Base-by-base conservation (phyloP, 306 rosid species). In the Cucurbita moschata region DNA sequence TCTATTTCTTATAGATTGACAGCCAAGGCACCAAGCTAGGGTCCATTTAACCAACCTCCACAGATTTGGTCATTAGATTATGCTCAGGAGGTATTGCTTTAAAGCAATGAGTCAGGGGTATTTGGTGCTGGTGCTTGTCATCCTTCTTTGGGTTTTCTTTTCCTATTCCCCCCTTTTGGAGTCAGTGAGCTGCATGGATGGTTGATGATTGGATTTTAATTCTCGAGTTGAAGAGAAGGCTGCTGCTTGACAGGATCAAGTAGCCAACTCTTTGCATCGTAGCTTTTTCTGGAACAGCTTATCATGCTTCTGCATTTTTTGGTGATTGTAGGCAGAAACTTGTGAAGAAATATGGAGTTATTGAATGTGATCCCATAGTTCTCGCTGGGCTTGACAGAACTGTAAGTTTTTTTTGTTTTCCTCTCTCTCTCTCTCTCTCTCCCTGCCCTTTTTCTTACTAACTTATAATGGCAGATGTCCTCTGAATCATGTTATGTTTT, bases 261-360 rank as follows among this genome's bases (percentile, higher is more conserved):
- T 49, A 52, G 14, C 50, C 18, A n/a, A 21, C 76, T 54, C 64
- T 39, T 54, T 72, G n/a, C 38, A 19, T 72, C 37, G 52, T 19
- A 53, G 74, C 14, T 30, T 70, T 66, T 68, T 63, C 66, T 75
- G 53, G 53, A 52, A 51, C 78, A 47, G 68, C 53, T 38, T 60
- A 52, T 58, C 52, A 64, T 75, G 67, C 65, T 80, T 51, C 68
- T 11, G 39, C 58, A 69, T 8, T 49, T 47, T 76, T 82, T 83
- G 73, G 61, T 83, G 68, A 72, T 81, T 84, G 83, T 56, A 90
- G 96, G 88, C 86, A 78, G 77, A 90, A 79, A 74, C 35, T 85
- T 79, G 86, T 83, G 83, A 88, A 86, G 95, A 88, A 77, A n/a
- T 90, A 90, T 76, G 96, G 95, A 62, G 87, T 90, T 77, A 82